Percentiles rank a stretch among this genome's conserved stretches.
Conservation (phyloP, 2,329 filamentous ascomycete genomes). For the Cercospora canescens region DNA sequence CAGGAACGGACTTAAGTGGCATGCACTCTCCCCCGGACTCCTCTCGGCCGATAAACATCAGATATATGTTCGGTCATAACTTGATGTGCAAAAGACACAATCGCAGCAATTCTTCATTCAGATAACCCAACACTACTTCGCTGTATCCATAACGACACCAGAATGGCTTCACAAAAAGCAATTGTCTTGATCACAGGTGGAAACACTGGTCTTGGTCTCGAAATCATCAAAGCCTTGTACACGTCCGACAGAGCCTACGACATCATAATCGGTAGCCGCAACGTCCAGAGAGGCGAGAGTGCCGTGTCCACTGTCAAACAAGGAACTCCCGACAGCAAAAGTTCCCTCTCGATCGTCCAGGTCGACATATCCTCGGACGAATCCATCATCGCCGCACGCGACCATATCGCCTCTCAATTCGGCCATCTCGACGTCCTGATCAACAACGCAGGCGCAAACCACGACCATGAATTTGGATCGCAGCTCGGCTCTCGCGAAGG, state of each 20-base stretch:
- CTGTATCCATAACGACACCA: neutral
- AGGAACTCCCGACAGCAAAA: conserved; percentile 44
- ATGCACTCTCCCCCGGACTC: neutral
- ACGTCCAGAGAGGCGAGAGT: conserved; percentile 50
- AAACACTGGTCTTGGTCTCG: conserved; percentile 59
- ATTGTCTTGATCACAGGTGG: conserved; percentile 61
- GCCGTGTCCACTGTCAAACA: conserved; percentile 46
- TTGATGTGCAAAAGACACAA: neutral
- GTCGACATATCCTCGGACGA: conserved; percentile 57
- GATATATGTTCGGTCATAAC: neutral
- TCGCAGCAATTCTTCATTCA: neutral
- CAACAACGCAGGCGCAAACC: conserved; percentile 58
- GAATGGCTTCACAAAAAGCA: conserved; percentile 31
- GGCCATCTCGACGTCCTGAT: conserved; percentile 55
- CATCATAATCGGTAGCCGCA: conserved; percentile 58
- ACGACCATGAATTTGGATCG: conserved; percentile 41
- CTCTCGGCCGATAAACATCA: neutral
- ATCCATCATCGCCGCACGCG: conserved; percentile 51
- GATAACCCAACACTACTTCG: no score
- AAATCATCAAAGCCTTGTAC: conserved; percentile 57
- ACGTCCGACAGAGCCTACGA: conserved; percentile 52
- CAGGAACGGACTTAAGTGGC: neutral
- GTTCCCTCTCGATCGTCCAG: conserved; percentile 49
- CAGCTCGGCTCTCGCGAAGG: conserved; percentile 37
- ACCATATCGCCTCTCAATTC: conserved; percentile 43